Evolutionary conservation across 352 stramenopile species (phyloP).

Genomic region (Blastocystis sp.): DNA sequence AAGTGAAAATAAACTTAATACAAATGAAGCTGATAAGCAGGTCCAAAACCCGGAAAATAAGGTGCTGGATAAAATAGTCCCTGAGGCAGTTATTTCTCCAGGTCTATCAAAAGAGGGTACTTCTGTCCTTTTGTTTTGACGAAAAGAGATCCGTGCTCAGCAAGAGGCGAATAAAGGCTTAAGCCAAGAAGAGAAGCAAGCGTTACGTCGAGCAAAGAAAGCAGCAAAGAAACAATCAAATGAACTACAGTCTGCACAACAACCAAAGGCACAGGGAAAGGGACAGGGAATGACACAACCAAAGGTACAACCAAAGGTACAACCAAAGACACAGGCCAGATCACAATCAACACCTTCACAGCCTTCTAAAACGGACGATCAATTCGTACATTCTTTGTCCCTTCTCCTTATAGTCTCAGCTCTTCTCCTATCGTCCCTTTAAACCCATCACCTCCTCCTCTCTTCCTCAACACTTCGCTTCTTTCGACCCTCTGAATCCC

Average conservation of each 20-base stretch:
- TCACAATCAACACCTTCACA: neutral
- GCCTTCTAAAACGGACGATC: too few relatives aligned
- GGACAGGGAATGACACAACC: neutral
- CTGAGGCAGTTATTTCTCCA: neutral
- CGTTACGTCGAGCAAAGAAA: constrained; percentile 17
- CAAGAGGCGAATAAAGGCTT: constrained; percentile 44
- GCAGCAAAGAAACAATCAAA: neutral
- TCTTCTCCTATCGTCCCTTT: neutral
- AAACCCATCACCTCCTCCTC: neutral
- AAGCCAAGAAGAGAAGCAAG: constrained; percentile 42
- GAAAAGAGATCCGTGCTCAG: constrained; percentile 25
- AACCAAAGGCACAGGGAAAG: neutral
- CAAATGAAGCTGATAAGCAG: neutral
- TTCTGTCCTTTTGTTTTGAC: neutral
- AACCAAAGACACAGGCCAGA: neutral
- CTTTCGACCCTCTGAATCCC: neutral
- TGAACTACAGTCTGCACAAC: neutral
- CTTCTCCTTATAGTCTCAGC: neutral
- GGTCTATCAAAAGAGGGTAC: constrained; percentile 3
- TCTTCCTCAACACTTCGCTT: neutral
- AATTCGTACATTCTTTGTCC: neutral
- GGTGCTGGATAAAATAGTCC: neutral
- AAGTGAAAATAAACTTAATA: neutral
- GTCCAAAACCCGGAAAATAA: neutral
- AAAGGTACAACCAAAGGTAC: neutral